These are phyloP conservation scores for Ramaria sp. DNA, from an alignment of 768 basidiomycete species.

Conservation along the genomic window DNA sequence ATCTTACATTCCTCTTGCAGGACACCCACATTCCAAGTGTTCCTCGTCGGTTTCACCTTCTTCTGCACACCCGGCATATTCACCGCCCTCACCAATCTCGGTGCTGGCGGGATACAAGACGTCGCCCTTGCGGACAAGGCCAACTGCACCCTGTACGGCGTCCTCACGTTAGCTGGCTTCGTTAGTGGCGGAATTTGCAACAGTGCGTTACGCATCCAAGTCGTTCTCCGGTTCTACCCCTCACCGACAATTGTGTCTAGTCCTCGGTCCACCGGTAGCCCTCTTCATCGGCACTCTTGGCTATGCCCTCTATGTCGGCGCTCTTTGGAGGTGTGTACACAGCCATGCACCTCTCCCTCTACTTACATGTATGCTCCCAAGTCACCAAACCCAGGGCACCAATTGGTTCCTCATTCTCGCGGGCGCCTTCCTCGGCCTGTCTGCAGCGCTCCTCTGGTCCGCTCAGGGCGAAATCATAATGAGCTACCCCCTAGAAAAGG, in stretches of 20 bases:
- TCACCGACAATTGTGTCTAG: slow-evolving; percentile 18
- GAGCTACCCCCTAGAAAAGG: too few relatives aligned
- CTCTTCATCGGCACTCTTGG: too few relatives aligned
- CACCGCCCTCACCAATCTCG: slow-evolving; percentile 27
- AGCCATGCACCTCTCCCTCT: too few relatives aligned
- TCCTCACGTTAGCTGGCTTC: slow-evolving; percentile 32
- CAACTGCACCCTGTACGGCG: slow-evolving; percentile 32
- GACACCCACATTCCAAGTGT: slow-evolving; percentile 23
- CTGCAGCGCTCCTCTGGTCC: too few relatives aligned
- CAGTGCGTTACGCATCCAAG: slow-evolving; percentile 24
- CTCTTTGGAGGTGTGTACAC: too few relatives aligned
- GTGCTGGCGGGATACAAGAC: slow-evolving; percentile 32
- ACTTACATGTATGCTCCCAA: too few relatives aligned
- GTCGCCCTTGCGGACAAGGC: slow-evolving; percentile 28
- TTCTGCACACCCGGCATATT: slow-evolving; percentile 31
- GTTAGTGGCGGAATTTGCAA: slow-evolving; percentile 29
- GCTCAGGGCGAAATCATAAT: too few relatives aligned
- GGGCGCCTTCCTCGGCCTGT: too few relatives aligned
- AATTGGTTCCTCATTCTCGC: too few relatives aligned
- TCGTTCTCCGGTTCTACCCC: slow-evolving; percentile 21
- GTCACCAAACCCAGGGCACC: too few relatives aligned
- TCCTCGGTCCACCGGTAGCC: too few relatives aligned
- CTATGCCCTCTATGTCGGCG: too few relatives aligned
- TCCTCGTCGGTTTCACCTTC: slow-evolving; percentile 24
- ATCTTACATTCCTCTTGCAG: background rate